A percentile compares a stretch with the other conserved stretches of the same genome.
Evolutionary conservation across 345 rosid species (phyloP).

Genomic region (Eucalyptus tenuipes): DNA sequence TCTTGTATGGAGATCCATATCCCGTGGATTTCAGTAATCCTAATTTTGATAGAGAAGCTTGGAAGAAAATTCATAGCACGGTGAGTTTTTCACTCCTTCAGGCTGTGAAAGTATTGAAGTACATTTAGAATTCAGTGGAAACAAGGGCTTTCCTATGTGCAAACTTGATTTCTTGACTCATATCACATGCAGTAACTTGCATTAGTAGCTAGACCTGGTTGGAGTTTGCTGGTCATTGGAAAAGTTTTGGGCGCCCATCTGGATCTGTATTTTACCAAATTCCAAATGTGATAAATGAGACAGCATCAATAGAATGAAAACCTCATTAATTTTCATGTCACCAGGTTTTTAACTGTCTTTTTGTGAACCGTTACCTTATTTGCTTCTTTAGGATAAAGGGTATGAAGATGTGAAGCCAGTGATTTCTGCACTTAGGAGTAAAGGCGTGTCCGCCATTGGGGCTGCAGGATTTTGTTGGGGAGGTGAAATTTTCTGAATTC

Average conservation of each 20-base stretch:
- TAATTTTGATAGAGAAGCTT: slow-evolving; percentile 2
- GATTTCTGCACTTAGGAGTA: slow-evolving; percentile 11
- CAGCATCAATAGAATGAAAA: not conserved
- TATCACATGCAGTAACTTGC: not conserved
- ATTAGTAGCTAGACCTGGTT: not conserved
- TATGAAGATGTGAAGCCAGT: slow-evolving; percentile 13
- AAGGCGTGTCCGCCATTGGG: slow-evolving; percentile 11
- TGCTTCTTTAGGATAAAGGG: slow-evolving; percentile 18
- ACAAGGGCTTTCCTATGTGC: not conserved
- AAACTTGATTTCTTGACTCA: not conserved
- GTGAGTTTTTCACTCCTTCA: not conserved
- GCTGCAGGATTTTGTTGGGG: slow-evolving; percentile 39
- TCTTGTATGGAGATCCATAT: not conserved
- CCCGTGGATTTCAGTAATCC: not conserved
- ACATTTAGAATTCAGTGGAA: not conserved
- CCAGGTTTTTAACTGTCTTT: not conserved
- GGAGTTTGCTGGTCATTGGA: not conserved
- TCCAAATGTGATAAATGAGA: not conserved
- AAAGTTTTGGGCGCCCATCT: not conserved
- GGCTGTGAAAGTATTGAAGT: not conserved
- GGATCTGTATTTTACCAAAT: not conserved
- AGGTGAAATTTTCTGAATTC: not conserved
- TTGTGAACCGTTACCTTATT: not conserved
- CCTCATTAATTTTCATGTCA: not conserved
- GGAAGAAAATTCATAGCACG: slow-evolving; percentile 1